Evolutionary conservation across 2,329 filamentous ascomycete species (phyloP), one percentile per base, ranked within the genome.

Genomic region (Macrophomina pseudophaseolina): DNA sequence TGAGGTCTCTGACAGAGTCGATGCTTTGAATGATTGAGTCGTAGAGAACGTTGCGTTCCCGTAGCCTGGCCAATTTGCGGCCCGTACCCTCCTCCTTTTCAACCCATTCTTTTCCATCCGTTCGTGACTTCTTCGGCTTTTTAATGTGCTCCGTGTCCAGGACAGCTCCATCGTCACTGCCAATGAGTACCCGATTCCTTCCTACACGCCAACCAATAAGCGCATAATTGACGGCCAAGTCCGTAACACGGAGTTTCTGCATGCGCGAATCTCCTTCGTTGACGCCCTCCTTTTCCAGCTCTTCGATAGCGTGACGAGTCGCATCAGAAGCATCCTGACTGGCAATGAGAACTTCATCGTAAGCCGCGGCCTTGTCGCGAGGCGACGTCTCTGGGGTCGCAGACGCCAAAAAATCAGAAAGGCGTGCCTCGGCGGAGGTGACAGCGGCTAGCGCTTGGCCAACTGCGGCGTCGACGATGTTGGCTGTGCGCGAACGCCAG

Each of bases 191-290:
- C 64, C 95, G 86, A 78, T 99, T 98, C 56, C 95, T 90, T 32
- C 94, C 94, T 70, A 98, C 92, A 76, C 95, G 87, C 94, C 94
- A 98, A 74, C 92, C 94, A 66, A 99, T 91, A 79, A 97, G 88
- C 71, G 92, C 92, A 77, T 97, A 98, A 78, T 95, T 97, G 66
- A 98, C 92, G 1, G 94, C 93, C 0, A 96, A 96, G 68, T 91
- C 90, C 3, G 94, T 97, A 67, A 99, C 91, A 71, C 97, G 94
- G 53, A 99, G 82, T 72, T 93, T 90, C 80, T 99, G 95, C 89
- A 99, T 93, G 66, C 93, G 88, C 42, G 88, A 81, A 74, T 99
- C 94, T 66, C 92, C 89, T 76, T 93, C 91, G 28, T 92, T 87
- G 14, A 97, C 87, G 1, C 93, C 91, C 76, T 99, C 95, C 68